Percentiles rank a stretch among this genome's conserved stretches.
phyloP scores from a whole-genome alignment of 2,329 filamentous ascomycete species.

The Eutypa lata region DNA sequence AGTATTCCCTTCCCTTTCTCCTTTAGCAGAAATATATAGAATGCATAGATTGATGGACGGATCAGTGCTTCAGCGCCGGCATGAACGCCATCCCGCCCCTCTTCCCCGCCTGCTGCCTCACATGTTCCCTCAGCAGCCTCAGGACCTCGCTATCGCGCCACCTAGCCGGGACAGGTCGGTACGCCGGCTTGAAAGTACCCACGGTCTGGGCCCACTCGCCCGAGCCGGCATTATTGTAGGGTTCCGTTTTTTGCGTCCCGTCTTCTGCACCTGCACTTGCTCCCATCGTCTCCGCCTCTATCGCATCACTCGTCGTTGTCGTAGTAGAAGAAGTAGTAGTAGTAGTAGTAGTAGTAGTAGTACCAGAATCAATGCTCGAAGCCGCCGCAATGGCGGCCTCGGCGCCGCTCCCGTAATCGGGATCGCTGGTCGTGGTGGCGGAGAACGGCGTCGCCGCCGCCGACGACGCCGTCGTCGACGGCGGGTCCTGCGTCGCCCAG shows the following conservation, averaged over 20 bases:
- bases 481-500: conserved; percentile 88
- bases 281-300: conserved; percentile 25
- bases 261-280: conserved; percentile 22
- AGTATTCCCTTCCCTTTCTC: neutral
- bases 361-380: conserved; percentile 3
- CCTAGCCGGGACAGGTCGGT: conserved; percentile 80
- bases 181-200: conserved; percentile 89
- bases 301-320: conserved; percentile 16
- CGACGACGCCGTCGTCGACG: conserved; percentile 50
- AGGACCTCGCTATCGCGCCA: conserved; percentile 86
- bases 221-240: conserved; percentile 31
- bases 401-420: conserved; percentile 21
- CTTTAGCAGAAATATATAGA: no score
- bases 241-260: conserved; percentile 27
- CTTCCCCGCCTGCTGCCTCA: conserved; percentile 60
- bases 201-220: conserved; percentile 98
- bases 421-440: conserved; percentile 33
- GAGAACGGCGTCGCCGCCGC: conserved; percentile 42
- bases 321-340: conserved; percentile 17
- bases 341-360: conserved; percentile 22
- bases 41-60: no score
- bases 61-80: conserved; percentile 52
- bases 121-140: conserved; percentile 73
- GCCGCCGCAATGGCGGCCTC: conserved; percentile 12
- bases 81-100: conserved; percentile 55